phyloP scores from a whole-genome alignment of 352 stramenopile genomes.

The Blastocystis hominis region DNA sequence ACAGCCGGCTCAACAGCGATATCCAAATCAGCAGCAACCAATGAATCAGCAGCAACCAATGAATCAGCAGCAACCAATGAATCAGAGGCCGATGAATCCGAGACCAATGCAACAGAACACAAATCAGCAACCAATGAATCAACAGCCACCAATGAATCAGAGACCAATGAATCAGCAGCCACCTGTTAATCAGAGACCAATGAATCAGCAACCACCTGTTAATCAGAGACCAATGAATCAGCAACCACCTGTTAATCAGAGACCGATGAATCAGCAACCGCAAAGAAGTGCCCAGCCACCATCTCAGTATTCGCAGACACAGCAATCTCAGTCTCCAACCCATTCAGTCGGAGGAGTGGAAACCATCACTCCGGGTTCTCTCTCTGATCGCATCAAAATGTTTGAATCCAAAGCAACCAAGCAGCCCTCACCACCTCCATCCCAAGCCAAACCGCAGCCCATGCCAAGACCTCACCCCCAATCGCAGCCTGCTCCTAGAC shows the following conservation, averaged over 20 bases:
- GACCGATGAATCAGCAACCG: background rate
- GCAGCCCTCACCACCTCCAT: background rate
- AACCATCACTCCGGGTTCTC: background rate
- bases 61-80: background rate
- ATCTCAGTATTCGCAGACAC: background rate
- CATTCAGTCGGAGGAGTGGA: conserved; percentile 1
- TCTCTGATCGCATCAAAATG: conserved; percentile 40
- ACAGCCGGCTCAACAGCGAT: background rate
- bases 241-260: background rate
- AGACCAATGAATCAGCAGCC: too few relatives aligned
- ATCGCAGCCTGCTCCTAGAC: background rate
- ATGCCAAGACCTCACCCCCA: background rate
- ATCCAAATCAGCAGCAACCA: background rate
- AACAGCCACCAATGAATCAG: background rate
- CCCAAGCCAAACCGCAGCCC: background rate
- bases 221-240: background rate
- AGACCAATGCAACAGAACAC: background rate
- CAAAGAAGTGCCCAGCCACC: background rate
- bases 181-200: background rate
- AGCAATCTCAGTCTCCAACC: background rate
- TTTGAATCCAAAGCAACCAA: conserved; percentile 16
- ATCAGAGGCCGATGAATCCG: background rate
- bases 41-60: background rate
- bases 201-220: background rate
- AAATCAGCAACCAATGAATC: background rate